Conservation (phyloP, 2,329 filamentous ascomycete species). For the Penicillium sp. region DNA sequence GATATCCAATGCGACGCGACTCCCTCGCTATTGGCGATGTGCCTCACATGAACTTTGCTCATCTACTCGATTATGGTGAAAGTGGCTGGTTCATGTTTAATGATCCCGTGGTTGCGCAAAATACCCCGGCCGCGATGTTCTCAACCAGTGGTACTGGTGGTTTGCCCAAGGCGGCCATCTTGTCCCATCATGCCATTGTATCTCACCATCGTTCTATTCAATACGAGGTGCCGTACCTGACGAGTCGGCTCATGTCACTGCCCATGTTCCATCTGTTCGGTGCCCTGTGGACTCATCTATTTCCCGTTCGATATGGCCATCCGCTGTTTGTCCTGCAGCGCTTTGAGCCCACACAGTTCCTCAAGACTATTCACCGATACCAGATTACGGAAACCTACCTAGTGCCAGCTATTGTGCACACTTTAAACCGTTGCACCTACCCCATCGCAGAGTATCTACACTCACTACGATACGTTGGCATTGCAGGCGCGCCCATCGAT, state of each 20-base stretch:
- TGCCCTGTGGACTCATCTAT: constrained; percentile 51
- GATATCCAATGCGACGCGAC: constrained; percentile 23
- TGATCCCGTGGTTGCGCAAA: constrained; percentile 46
- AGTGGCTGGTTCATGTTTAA: constrained; percentile 55
- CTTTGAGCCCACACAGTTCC: constrained; percentile 48
- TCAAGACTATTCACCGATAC: constrained; percentile 45
- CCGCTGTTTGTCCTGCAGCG: constrained; percentile 54
- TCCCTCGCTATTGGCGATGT: constrained; percentile 10
- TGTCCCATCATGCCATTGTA: constrained; percentile 63
- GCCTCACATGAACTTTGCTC: constrained; percentile 31
- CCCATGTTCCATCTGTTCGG: constrained; percentile 61
- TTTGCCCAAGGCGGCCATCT: constrained; percentile 62
- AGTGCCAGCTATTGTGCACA: constrained; percentile 51
- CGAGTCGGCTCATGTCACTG: constrained; percentile 53
- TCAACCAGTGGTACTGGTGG: constrained; percentile 65
- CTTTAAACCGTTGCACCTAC: constrained; percentile 36
- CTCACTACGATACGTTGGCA: constrained; percentile 50
- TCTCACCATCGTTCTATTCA: constrained; percentile 53
- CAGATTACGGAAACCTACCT: constrained; percentile 55
- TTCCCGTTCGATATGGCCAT: constrained; percentile 51
- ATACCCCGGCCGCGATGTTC: constrained; percentile 55
- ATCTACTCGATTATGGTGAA: constrained; percentile 51
- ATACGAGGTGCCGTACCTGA: constrained; percentile 45
- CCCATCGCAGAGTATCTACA: constrained; percentile 37
- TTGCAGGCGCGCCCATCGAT: constrained; percentile 56